A percentile compares a stretch with the other conserved stretches of the same genome.
Conservation (phyloP, 116 monocot species). For the Papilionanthe hybrid region DNA sequence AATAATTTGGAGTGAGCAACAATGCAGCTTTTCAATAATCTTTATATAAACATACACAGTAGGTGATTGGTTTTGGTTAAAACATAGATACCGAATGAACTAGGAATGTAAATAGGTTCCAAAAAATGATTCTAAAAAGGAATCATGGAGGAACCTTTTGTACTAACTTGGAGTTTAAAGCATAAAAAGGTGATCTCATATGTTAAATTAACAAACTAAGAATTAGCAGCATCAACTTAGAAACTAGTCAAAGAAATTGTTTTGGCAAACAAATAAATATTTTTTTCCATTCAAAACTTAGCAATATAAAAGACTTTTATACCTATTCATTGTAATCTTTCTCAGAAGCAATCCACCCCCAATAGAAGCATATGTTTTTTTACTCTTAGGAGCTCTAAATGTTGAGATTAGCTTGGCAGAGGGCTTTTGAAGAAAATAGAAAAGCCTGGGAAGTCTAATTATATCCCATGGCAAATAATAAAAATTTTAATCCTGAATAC, state of each 20-base stretch:
- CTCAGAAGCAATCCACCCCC: slow-evolving; percentile 89
- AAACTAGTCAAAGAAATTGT: neutral
- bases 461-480: slow-evolving; percentile 58
- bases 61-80: neutral
- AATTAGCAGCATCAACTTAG: neutral
- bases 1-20: neutral
- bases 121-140: too few relatives aligned
- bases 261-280: neutral
- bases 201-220: neutral
- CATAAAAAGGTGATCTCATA: neutral
- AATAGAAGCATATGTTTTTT: slow-evolving; percentile 93
- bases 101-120: neutral
- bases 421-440: slow-evolving; percentile 87
- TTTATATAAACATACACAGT: slow-evolving; percentile 1
- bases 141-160: neutral
- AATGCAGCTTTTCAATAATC: neutral
- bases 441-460: slow-evolving; percentile 79
- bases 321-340: slow-evolving; percentile 94
- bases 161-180: neutral
- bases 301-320: neutral
- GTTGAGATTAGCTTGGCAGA: slow-evolving; percentile 77
- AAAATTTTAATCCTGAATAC: neutral
- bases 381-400: slow-evolving; percentile 92
- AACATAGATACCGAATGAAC: neutral
- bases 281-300: neutral